phyloP scores from a whole-genome alignment of 192 early-diverging fungal genomes.

The Rhizophlyctis rosea region DNA sequence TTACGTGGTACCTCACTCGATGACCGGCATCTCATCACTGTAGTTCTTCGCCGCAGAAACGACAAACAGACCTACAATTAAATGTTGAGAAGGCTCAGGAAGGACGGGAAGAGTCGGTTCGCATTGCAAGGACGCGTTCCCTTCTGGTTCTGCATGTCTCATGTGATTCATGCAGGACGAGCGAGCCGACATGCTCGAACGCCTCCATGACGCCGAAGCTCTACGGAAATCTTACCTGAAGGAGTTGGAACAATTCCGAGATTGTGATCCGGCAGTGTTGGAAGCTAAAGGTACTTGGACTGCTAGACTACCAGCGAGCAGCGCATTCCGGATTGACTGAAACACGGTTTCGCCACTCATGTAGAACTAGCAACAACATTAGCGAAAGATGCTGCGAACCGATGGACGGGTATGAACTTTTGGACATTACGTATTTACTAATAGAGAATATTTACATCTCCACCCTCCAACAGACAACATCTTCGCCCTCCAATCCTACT shows the following conservation, averaged over 20 bases:
- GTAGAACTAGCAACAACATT: conserved; percentile 54
- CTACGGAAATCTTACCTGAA: conserved; percentile 35
- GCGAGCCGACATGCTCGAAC: conserved; percentile 46
- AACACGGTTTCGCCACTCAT: no score
- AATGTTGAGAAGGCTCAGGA: conserved; percentile 46
- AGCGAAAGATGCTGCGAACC: conserved; percentile 74
- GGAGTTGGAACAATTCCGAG: conserved; percentile 66
- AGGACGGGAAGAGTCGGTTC: conserved; percentile 67
- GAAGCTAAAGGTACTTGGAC: conserved; percentile 51
- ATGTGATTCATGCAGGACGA: conserved; percentile 45
- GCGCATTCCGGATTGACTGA: no score
- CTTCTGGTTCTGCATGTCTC: background rate
- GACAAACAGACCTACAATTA: conserved; percentile 42
- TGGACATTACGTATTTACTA: no score
- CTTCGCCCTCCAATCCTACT: conserved; percentile 77
- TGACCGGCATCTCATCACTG: no score
- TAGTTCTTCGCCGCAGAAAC: no score
- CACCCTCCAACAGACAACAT: conserved; percentile 66
- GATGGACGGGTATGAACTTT: conserved; percentile 84
- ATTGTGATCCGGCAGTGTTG: conserved; percentile 74
- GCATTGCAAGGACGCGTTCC: background rate
- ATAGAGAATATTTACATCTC: no score
- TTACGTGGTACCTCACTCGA: no score
- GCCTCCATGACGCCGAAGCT: conserved; percentile 52
- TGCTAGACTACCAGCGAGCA: background rate